Evolutionary conservation across 768 basidiomycete species (phyloP).

Genomic region (Dentipellis sp.): DNA sequence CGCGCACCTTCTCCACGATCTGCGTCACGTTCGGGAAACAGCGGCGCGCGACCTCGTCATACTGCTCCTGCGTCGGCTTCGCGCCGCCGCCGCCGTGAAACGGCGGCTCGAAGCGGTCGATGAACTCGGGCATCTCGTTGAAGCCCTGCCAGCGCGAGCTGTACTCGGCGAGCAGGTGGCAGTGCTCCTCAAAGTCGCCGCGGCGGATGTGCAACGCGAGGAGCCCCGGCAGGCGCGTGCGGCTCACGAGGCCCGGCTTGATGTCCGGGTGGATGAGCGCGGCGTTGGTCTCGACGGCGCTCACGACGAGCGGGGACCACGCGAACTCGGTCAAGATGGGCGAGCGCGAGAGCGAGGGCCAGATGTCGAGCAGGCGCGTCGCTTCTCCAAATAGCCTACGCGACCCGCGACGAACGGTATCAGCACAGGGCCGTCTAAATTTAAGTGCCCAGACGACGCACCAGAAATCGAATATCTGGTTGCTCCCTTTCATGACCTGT

Average conservation of each 20-base stretch:
- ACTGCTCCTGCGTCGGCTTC: slow-evolving; percentile 12
- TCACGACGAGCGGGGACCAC: slow-evolving; percentile 28
- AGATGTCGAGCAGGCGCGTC: slow-evolving; percentile 25
- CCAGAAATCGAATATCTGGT: slow-evolving; percentile 28
- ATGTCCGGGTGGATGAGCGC: slow-evolving; percentile 6
- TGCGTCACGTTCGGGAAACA: slow-evolving; percentile 33
- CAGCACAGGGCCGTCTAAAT: background rate
- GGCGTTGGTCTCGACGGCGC: slow-evolving; percentile 26
- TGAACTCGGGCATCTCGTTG: slow-evolving; percentile 32
- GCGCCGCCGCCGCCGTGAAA: slow-evolving; percentile 16
- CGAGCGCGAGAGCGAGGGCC: slow-evolving; percentile 23
- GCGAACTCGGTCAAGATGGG: slow-evolving; percentile 26
- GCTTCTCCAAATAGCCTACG: slow-evolving; percentile 25
- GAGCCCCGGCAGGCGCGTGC: slow-evolving; percentile 25
- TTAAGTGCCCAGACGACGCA: slow-evolving; percentile 14
- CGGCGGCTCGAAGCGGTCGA: slow-evolving; percentile 27
- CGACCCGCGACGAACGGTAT: background rate
- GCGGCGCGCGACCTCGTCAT: slow-evolving; percentile 24
- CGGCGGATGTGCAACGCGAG: slow-evolving; percentile 41
- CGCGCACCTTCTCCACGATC: slow-evolving; percentile 30
- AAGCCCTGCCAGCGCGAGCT: slow-evolving; percentile 31
- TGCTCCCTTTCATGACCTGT: slow-evolving; percentile 25
- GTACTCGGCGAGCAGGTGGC: slow-evolving; percentile 25
- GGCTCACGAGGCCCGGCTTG: background rate
- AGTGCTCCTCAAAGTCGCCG: slow-evolving; percentile 39